Base-by-base conservation (phyloP, 2,329 filamentous ascomycete species). In the Claviceps cyperi region DNA sequence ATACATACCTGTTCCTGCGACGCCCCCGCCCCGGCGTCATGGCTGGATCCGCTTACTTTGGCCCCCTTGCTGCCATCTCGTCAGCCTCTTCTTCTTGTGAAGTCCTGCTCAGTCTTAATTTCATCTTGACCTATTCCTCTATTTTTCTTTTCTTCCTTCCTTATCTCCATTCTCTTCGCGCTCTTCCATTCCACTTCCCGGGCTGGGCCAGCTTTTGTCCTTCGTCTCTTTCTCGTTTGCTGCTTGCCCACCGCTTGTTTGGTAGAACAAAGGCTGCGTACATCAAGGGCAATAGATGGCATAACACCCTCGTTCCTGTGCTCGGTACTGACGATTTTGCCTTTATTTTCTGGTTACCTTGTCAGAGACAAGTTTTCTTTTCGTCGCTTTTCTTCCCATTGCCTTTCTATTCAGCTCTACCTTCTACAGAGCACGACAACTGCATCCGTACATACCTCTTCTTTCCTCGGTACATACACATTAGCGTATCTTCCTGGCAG, bases 401-500 rank as follows among this genome's bases (percentile, higher is more conserved):
- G 15, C 7, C 22, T 37, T 35, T 22, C 3, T 15, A 19, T 15
- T 24, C 21, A 22, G 21, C 40, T 43, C 19, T 7, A 5, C 5
- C 40, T 24, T 5, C 13, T 19, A 21, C 40, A 22, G 40, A 6
- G 19, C 21, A 43, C 19, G 21, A 43, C 13, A 24, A 14, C 19
- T 24, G 21, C 40, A 22, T 22, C n/a, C 36, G n/a, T 22, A 5
- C 11, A 43, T 24, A 40, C 4, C 5, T 43, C 40, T 13, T 43
- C 40, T 43, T 43, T 43, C 19, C 11, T 7, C 15, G 11, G 7
- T 14, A 7, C 13, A 5, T 9, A 22, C 14, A 5, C 19, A 22
- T 43, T 43, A 15, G 22, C 36, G 36, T 14, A 36, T 51, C 52
- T 50, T 51, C 47, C 50, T 35, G 50, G 52, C 35, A 35, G 41